Percentiles rank a stretch among this genome's conserved stretches.
phyloP scores from a whole-genome alignment of 257 asterid species.

The Lycium ferocissimum region DNA sequence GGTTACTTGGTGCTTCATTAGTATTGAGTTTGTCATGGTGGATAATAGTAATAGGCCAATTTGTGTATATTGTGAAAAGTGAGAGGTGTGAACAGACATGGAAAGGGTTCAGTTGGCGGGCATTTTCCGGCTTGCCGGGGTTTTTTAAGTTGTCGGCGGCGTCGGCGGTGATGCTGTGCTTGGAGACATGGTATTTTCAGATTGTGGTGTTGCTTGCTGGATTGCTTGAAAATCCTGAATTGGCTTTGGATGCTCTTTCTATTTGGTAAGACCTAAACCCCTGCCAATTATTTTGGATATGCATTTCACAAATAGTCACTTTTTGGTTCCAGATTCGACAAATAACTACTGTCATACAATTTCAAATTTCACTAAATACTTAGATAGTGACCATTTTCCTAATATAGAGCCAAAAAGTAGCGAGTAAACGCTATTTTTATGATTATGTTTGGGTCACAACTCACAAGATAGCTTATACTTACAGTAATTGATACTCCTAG shows the following conservation, averaged over 20 bases:
- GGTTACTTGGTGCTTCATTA: conserved; percentile 22
- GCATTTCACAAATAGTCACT: neutral
- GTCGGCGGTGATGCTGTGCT: conserved; percentile 34
- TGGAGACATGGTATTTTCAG: conserved; percentile 36
- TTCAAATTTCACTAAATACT: neutral
- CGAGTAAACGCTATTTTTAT: too few relatives aligned
- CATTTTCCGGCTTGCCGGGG: conserved; percentile 22
- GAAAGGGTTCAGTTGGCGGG: conserved; percentile 27
- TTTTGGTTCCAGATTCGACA: too few relatives aligned
- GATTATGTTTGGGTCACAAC: too few relatives aligned
- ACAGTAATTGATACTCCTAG: too few relatives aligned
- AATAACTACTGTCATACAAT: too few relatives aligned
- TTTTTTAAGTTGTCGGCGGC: conserved; percentile 32
- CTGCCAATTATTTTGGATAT: neutral
- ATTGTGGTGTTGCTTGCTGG: conserved; percentile 34
- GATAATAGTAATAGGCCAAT: conserved; percentile 33
- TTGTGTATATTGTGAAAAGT: conserved; percentile 27
- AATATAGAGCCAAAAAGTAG: too few relatives aligned
- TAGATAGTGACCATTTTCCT: too few relatives aligned
- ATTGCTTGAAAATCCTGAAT: conserved; percentile 35
- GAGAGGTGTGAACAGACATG: conserved; percentile 32
- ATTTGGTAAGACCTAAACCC: conserved; percentile 28
- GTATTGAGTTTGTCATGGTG: conserved; percentile 35
- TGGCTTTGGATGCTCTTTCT: conserved; percentile 33
- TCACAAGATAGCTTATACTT: too few relatives aligned